Conservation (phyloP, 1,139 yeast species). For the Torulaspora globosa region DNA sequence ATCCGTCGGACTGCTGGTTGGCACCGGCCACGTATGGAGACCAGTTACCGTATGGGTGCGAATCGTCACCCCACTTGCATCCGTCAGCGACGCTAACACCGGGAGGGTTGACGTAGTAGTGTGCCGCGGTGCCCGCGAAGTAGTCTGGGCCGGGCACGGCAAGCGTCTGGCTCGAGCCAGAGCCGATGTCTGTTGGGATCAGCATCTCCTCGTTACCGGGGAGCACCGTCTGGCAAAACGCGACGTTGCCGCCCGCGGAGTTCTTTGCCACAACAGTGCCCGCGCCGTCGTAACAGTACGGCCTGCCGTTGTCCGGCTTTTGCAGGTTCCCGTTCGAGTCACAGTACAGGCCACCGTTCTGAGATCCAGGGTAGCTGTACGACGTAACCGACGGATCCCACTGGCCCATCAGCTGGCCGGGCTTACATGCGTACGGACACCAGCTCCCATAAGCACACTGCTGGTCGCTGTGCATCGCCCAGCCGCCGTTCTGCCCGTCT, state of each 20-base stretch:
- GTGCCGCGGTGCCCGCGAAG: constrained; percentile 78
- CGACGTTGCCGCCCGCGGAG: constrained; percentile 51
- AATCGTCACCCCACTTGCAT: constrained; percentile 76
- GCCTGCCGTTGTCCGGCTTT: constrained; percentile 55
- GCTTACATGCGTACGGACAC: constrained; percentile 87
- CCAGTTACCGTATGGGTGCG: constrained; percentile 80
- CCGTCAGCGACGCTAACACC: constrained; percentile 74
- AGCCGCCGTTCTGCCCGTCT: constrained; percentile 61
- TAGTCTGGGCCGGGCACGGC: constrained; percentile 83
- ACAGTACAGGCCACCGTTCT: constrained; percentile 79
- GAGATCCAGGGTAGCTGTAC: constrained; percentile 65
- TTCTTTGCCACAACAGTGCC: constrained; percentile 66
- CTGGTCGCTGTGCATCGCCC: constrained; percentile 84
- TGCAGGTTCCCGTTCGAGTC: constrained; percentile 62
- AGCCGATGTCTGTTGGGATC: constrained; percentile 67
- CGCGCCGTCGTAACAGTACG: constrained; percentile 70
- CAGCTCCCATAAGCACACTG: constrained; percentile 66
- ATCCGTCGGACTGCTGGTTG: constrained; percentile 62
- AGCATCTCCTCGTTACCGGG: constrained; percentile 95
- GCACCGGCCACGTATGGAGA: constrained; percentile 91
- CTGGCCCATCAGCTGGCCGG: constrained; percentile 76
- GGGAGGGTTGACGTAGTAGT: constrained; percentile 81
- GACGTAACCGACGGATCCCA: constrained; percentile 63
- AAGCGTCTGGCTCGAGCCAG: constrained; percentile 46
- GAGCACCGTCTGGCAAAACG: constrained; percentile 87